Percentiles rank a stretch among this genome's conserved stretches.
phyloP scores from a whole-genome alignment of 805 yeast species.

The Lipomyces mesembrius region DNA sequence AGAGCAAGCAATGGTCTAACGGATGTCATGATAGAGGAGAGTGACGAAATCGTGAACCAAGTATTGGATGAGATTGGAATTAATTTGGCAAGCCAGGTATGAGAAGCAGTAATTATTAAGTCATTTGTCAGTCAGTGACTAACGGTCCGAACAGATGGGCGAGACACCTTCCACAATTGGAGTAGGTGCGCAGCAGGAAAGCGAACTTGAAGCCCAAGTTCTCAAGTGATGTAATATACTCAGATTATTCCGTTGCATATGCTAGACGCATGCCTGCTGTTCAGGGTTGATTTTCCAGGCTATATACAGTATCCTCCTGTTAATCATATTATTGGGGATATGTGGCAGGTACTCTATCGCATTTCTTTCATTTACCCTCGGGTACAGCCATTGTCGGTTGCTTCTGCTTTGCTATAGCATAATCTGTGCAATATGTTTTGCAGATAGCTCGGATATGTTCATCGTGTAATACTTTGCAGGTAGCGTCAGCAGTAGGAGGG shows the following conservation, averaged over 20 bases:
- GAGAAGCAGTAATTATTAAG: constrained; percentile 5
- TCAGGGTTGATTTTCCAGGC: background rate
- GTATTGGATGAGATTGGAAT: constrained; percentile 96
- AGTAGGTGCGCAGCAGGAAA: constrained; percentile 5
- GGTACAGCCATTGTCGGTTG: too few relatives aligned
- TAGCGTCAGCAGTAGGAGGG: too few relatives aligned
- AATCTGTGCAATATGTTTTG: too few relatives aligned
- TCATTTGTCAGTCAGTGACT: background rate
- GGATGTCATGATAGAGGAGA: constrained; percentile 25
- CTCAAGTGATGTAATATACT: background rate
- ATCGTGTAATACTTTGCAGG: too few relatives aligned
- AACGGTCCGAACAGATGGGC: background rate
- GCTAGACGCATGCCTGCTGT: background rate
- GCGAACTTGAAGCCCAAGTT: background rate
- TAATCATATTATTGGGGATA: background rate
- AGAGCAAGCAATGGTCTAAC: background rate
- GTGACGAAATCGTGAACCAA: constrained; percentile 59
- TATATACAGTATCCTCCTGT: background rate
- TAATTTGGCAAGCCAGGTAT: constrained; percentile 59
- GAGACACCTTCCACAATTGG: constrained; percentile 5
- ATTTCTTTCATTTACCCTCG: too few relatives aligned
- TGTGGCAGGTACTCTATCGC: background rate
- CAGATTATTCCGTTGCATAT: background rate
- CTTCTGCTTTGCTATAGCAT: too few relatives aligned
- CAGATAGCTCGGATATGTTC: too few relatives aligned